Percentiles rank a stretch among this genome's conserved stretches.
Conservation (phyloP, 495 filamentous ascomycete species). For the Penicillium bovifimosum region DNA sequence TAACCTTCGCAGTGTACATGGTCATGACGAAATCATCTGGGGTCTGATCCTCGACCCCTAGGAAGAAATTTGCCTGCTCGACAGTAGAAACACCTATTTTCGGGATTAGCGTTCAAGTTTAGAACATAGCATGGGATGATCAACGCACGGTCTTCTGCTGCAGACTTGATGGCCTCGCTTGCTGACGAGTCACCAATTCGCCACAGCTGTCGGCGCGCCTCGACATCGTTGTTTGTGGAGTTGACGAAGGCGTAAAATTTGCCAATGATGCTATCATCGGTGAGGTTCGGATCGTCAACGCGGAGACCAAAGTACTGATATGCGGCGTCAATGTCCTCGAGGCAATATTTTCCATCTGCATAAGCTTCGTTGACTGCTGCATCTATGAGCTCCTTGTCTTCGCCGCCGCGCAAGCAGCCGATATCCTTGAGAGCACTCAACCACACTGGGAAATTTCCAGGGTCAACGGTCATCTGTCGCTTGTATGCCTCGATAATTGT, state of each 20-base stretch:
- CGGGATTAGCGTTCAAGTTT: conserved; percentile 6
- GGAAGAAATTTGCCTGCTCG: conserved; percentile 55
- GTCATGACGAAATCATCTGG: conserved; percentile 56
- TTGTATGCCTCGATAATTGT: conserved; percentile 37
- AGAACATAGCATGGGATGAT: neutral
- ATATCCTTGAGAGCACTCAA: conserved; percentile 36
- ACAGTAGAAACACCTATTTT: conserved; percentile 51
- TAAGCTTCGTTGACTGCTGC: conserved; percentile 36
- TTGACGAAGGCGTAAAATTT: conserved; percentile 50
- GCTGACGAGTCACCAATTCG: conserved; percentile 49
- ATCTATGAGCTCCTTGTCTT: conserved; percentile 32
- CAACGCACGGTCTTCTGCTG: conserved; percentile 49
- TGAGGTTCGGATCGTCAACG: conserved; percentile 30
- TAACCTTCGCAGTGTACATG: conserved; percentile 54
- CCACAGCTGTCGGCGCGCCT: conserved; percentile 48
- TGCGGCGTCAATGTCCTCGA: conserved; percentile 50
- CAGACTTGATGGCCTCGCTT: conserved; percentile 50
- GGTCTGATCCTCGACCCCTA: conserved; percentile 47
- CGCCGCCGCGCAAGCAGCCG: conserved; percentile 27
- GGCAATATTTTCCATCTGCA: conserved; percentile 40
- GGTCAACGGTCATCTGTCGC: conserved; percentile 35
- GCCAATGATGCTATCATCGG: conserved; percentile 53
- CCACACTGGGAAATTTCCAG: conserved; percentile 25
- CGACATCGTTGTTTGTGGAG: conserved; percentile 42
- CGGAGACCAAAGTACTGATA: conserved; percentile 50